Evolutionary conservation across 352 stramenopile genomes (phyloP).

Genomic region (Phytophthora idaei): DNA sequence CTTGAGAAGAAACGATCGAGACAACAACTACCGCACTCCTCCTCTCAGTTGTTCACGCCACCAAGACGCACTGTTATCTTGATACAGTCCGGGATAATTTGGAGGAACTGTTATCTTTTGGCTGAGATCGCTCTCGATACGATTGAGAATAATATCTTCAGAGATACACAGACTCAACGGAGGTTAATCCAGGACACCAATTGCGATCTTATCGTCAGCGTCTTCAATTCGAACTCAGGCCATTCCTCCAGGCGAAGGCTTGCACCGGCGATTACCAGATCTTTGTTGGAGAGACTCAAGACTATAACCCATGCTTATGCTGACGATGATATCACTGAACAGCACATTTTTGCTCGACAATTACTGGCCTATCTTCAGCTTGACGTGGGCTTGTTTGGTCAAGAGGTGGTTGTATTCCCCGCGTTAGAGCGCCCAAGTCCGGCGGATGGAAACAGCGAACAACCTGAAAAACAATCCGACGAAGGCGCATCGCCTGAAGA

Average conservation of each 20-base stretch:
- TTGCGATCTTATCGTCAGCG: constrained; percentile 37
- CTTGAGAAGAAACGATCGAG: constrained; percentile 34
- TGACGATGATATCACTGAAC: constrained; percentile 9
- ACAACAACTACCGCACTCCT: constrained; percentile 23
- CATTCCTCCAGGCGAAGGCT: constrained; percentile 31
- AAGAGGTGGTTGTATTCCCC: constrained; percentile 63
- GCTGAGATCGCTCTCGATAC: constrained; percentile 39
- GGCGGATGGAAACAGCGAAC: neutral
- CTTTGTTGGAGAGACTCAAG: constrained; percentile 16
- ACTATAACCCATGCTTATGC: neutral
- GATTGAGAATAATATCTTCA: neutral
- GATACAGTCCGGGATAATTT: constrained; percentile 61
- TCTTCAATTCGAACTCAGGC: constrained; percentile 54
- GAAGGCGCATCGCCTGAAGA: constrained; percentile 9
- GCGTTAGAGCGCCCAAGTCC: constrained; percentile 35
- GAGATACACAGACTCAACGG: neutral
- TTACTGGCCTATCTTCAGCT: constrained; percentile 51
- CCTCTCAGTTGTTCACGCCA: constrained; percentile 19
- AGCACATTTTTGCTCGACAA: constrained; percentile 40
- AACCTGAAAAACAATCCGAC: constrained; percentile 5
- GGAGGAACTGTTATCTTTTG: constrained; percentile 58
- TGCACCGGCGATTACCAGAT: constrained; percentile 16
- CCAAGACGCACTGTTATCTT: constrained; percentile 23
- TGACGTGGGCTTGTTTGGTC: constrained; percentile 60
- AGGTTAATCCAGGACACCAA: constrained; percentile 29